These are phyloP conservation scores for Ophioceras dolichostomum DNA, from an alignment of 2,329 filamentous ascomycete species.

Conservation along the genomic window DNA sequence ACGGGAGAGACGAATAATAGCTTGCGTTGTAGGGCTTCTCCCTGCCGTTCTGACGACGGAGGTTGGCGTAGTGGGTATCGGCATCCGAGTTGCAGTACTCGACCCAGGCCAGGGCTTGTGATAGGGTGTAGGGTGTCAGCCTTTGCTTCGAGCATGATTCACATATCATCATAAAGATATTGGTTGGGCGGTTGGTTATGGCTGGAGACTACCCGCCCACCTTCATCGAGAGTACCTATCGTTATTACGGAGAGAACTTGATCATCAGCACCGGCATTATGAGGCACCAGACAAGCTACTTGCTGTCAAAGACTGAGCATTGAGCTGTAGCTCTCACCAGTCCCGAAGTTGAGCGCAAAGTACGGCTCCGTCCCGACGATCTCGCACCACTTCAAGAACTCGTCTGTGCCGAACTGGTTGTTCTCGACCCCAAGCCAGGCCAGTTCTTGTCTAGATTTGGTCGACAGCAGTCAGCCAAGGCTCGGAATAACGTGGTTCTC, in stretches of 20 bases:
- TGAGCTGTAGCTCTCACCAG: too few species aligned
- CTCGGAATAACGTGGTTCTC: too few species aligned
- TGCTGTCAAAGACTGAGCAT: too few species aligned
- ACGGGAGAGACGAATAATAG: neutral
- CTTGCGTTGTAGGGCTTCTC: constrained; percentile 68
- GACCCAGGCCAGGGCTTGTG: constrained; percentile 52
- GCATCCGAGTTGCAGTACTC: constrained; percentile 76
- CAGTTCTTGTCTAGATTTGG: constrained; percentile 61
- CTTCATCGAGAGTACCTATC: constrained; percentile 40
- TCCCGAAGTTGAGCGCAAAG: constrained; percentile 70
- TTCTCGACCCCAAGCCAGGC: constrained; percentile 68
- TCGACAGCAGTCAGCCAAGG: too few species aligned
- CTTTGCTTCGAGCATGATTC: neutral
- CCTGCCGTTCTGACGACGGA: constrained; percentile 63
- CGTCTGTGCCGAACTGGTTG: constrained; percentile 75
- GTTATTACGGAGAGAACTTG: too few species aligned
- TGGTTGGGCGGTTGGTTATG: too few species aligned
- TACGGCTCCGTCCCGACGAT: constrained; percentile 64
- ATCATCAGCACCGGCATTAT: too few species aligned
- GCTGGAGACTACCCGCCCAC: too few species aligned
- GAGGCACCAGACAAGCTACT: too few species aligned
- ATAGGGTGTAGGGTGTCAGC: neutral
- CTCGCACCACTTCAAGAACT: constrained; percentile 75
- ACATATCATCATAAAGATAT: too few species aligned
- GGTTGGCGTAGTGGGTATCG: constrained; percentile 71